A percentile compares a stretch with the other conserved stretches of the same genome.
Conservation (phyloP, 1,284 basidiomycete genomes). For the Caloboletus firmus region DNA sequence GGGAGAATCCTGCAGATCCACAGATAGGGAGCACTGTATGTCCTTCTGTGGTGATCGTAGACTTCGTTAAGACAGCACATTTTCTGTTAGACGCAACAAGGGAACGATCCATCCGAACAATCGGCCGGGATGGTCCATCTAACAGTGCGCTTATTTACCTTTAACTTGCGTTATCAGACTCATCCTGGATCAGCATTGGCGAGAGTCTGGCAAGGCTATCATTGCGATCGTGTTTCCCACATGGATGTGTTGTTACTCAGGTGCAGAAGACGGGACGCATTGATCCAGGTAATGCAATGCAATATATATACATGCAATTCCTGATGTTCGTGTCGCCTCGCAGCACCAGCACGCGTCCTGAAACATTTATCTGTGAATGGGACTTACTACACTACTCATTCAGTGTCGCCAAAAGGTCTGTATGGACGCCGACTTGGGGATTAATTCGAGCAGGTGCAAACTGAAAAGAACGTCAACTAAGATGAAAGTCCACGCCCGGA, state of each 20-base stretch:
- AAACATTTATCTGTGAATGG: too few species aligned
- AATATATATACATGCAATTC: neutral
- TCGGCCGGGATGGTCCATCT: neutral
- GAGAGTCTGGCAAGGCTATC: neutral
- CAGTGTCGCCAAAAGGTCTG: too few species aligned
- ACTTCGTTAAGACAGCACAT: neutral
- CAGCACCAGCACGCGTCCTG: neutral
- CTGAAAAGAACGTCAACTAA: too few species aligned
- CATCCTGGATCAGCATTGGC: neutral
- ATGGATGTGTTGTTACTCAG: conserved; percentile 1
- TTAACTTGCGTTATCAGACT: neutral
- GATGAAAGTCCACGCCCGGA: too few species aligned
- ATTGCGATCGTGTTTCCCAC: neutral
- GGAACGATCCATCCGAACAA: neutral
- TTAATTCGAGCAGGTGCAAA: too few species aligned
- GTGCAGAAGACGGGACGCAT: neutral
- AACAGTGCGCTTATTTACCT: neutral
- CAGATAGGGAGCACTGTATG: neutral
- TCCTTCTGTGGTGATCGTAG: neutral
- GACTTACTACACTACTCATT: neutral
- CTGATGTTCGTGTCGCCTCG: neutral
- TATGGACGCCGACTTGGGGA: too few species aligned
- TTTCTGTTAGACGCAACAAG: neutral
- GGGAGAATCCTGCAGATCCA: neutral
- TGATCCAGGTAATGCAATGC: neutral